Conservation (phyloP, 2,329 filamentous ascomycete species). For the Pleurostoma richardsiae region DNA sequence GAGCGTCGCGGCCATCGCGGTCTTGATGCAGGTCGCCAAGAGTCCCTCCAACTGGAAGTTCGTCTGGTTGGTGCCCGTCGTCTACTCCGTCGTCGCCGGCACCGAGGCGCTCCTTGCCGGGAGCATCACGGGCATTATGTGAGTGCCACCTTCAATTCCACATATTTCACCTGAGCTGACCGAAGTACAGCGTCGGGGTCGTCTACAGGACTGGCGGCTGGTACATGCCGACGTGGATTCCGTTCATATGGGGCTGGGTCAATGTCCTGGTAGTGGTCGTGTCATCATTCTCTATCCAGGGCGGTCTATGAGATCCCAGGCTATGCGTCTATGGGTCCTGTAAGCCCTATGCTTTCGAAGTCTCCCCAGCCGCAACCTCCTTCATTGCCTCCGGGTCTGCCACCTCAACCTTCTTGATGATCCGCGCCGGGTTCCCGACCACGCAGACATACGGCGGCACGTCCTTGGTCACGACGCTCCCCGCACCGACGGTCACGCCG, state of each 20-base stretch:
- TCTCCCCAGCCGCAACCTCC: slow-evolving; percentile 5
- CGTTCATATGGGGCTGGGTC: slow-evolving; percentile 81
- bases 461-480: slow-evolving; percentile 77
- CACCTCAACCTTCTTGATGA: slow-evolving; percentile 41
- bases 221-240: slow-evolving; percentile 91
- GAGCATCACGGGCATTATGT: slow-evolving; percentile 77
- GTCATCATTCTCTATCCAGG: slow-evolving; percentile 90
- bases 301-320: slow-evolving; percentile 59
- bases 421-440: slow-evolving; percentile 61
- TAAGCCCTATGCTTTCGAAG: not conserved
- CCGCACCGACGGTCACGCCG: slow-evolving; percentile 71
- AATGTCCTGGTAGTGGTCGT: slow-evolving; percentile 78
- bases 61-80: slow-evolving; percentile 66
- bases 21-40: slow-evolving; percentile 63
- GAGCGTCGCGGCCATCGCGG: slow-evolving; percentile 64
- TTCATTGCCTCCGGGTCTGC: not conserved
- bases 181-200: slow-evolving; percentile 60
- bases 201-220: slow-evolving; percentile 81
- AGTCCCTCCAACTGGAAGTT: slow-evolving; percentile 49
- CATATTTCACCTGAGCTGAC: slow-evolving; percentile 3
- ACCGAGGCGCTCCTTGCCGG: slow-evolving; percentile 76
- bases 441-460: slow-evolving; percentile 60
- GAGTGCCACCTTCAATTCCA: slow-evolving; percentile 25
- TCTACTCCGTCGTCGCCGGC: slow-evolving; percentile 68
- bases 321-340: not conserved